A percentile compares a stretch with the other conserved stretches of the same genome.
These are phyloP conservation scores for Vigna trinervia DNA, from an alignment of 306 rosid genomes.

Conservation along the genomic window DNA sequence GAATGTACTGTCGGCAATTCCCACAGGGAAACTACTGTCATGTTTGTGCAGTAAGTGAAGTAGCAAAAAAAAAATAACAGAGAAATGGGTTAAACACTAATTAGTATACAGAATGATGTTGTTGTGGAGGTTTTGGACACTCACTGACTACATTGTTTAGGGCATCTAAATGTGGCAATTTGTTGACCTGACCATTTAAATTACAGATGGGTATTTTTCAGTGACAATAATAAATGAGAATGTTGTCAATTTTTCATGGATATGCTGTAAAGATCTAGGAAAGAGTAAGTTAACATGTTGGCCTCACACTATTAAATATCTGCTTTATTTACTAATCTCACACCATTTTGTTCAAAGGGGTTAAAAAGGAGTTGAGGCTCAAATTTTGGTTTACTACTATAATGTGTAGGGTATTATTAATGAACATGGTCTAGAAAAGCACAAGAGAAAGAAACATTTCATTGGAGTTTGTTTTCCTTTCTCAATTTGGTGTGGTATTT, in stretches of 20 bases:
- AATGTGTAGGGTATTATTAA: neutral
- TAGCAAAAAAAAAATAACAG: neutral
- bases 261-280: slow-evolving; percentile 42
- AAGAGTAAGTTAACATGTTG: slow-evolving; percentile 42
- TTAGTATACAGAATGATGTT: neutral
- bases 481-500: slow-evolving; percentile 9
- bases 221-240: slow-evolving; percentile 32
- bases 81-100: neutral
- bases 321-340: slow-evolving; percentile 30
- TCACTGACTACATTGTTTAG: slow-evolving; percentile 2
- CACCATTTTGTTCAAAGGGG: slow-evolving; percentile 34
- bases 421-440: slow-evolving; percentile 1
- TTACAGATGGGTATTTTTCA: slow-evolving; percentile 24
- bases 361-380: slow-evolving; percentile 14
- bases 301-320: slow-evolving; percentile 31
- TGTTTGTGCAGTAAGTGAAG: neutral
- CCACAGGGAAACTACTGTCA: slow-evolving; percentile 14
- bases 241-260: slow-evolving; percentile 44
- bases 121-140: neutral
- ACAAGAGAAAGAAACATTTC: neutral
- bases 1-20: slow-evolving; percentile 43
- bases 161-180: slow-evolving; percentile 27
- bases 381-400: slow-evolving; percentile 32
- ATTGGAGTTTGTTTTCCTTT: slow-evolving; percentile 7
- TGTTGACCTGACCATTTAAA: slow-evolving; percentile 37